These are phyloP conservation scores for Kockovaella imperatae DNA, from an alignment of 768 basidiomycete genomes.

Conservation along the genomic window DNA sequence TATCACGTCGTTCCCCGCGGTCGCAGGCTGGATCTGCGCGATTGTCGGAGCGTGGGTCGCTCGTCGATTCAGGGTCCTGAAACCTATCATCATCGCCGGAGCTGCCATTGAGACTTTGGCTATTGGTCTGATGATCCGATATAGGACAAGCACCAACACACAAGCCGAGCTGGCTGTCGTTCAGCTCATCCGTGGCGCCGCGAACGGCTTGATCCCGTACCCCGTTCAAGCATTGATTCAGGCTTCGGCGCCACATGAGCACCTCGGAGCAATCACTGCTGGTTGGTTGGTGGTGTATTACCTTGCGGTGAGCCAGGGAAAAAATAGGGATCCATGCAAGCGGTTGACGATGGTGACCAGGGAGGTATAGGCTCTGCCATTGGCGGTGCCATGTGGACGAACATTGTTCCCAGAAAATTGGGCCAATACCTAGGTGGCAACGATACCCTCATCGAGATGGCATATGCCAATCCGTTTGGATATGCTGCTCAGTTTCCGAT, in stretches of 20 bases:
- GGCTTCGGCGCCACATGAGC: slow-evolving; percentile 22
- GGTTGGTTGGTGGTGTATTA: slow-evolving; percentile 37
- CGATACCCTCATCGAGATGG: slow-evolving; percentile 23
- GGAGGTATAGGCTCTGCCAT: slow-evolving; percentile 36
- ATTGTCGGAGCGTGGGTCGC: slow-evolving; percentile 22
- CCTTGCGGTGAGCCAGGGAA: slow-evolving; percentile 17
- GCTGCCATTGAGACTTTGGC: slow-evolving; percentile 31
- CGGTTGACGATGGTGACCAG: slow-evolving; percentile 1
- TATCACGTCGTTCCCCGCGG: slow-evolving; percentile 14
- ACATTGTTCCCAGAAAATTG: slow-evolving; percentile 34
- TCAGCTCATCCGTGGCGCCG: slow-evolving; percentile 29
- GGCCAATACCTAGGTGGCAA: slow-evolving; percentile 26
- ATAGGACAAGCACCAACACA: slow-evolving; percentile 22
- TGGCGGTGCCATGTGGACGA: slow-evolving; percentile 43
- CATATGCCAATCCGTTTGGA: slow-evolving; percentile 34
- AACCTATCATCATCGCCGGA: slow-evolving; percentile 41
- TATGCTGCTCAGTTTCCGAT: slow-evolving; percentile 22
- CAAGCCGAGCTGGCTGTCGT: slow-evolving; percentile 35
- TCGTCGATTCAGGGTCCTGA: slow-evolving; percentile 33
- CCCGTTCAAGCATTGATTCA: slow-evolving; percentile 33
- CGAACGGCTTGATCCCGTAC: slow-evolving; percentile 35
- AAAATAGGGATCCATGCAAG: not conserved
- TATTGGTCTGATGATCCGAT: slow-evolving; percentile 40
- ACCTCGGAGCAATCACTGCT: slow-evolving; percentile 32
- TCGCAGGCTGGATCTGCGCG: slow-evolving; percentile 23